Evolutionary conservation across 1,284 basidiomycete genomes (phyloP), one percentile per base, ranked within the genome.

Genomic region (Ustilago bromivora): DNA sequence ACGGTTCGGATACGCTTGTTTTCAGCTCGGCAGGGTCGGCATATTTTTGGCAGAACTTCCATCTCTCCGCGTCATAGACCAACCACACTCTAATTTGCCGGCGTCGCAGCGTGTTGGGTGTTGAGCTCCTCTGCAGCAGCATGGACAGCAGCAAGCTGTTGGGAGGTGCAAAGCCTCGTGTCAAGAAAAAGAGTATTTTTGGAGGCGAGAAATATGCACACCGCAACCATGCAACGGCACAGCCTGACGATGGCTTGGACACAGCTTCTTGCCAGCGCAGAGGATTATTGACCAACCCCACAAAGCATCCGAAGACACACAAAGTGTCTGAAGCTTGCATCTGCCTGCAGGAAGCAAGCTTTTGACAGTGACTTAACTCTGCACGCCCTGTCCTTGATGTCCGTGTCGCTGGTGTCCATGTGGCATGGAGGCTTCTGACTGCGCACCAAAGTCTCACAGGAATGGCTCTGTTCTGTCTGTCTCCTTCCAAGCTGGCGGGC

Each of bases 11-110:
- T 51, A 51, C 3, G 31, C 19, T 38, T 38, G 8, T 11, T 32
- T 17, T 4, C n/a, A 34, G 53, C 53, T 23, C 53, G 55, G 55
- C 55, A 57, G 55, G 35, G 3, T 57, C 55, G 55, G 55, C 55
- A 57, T 43, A 56, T 56, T 40, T 41, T 54, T 54, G 52, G 52
- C 52, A 54, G 52, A n/a, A 15, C 41, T 57, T n/a, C 13, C 40
- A 40, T 31, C 49, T 51, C 49, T 51, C 49, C 10, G 35, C 35
- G 52, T 54, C 52, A 54, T 34, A 23, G 10, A 23, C 31, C 32
- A 28, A 28, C 23, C 23, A 28, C 23, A 53, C 32, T n/a, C 35
- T 38, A 46, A 41, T 57, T 43, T 41, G 41, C 56, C 41, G 56
- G 41, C 41, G 23, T 28, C 3, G 40, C 41, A 40, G 56, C 56